Evolutionary conservation across 495 filamentous ascomycete species (phyloP).

Genomic region (Podospora pseudocomata): DNA sequence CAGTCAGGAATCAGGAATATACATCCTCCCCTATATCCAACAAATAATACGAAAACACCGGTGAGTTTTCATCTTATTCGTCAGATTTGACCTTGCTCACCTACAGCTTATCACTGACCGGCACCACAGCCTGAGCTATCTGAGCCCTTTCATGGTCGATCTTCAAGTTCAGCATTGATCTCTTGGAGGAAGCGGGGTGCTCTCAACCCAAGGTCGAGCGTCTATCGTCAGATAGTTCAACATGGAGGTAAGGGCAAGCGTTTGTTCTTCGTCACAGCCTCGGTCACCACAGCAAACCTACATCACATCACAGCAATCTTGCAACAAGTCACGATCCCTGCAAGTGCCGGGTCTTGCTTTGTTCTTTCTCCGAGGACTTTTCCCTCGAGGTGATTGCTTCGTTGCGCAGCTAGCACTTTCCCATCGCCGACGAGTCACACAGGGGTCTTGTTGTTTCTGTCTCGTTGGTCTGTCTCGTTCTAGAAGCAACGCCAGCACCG

Average conservation of each 20-base stretch:
- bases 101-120: background rate
- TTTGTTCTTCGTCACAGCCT: background rate
- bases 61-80: background rate
- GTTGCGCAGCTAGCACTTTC: background rate
- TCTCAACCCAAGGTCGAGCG: background rate
- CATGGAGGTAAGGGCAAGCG: constrained; percentile 19
- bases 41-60: background rate
- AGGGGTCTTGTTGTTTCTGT: background rate
- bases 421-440: background rate
- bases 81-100: background rate
- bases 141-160: background rate
- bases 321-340: constrained; percentile 6
- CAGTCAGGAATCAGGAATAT: background rate
- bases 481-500: background rate
- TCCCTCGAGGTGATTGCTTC: background rate
- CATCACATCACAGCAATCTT: background rate
- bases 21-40: background rate
- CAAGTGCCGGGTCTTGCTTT: constrained; percentile 8
- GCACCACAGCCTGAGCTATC: background rate
- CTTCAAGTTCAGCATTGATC: background rate
- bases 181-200: background rate
- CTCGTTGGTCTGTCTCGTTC: background rate
- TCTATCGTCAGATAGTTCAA: background rate
- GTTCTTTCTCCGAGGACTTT: background rate
- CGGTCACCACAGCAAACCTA: background rate